Evolutionary conservation across 1,284 basidiomycete genomes (phyloP).

Genomic region (Ceratobasidium sp.): DNA sequence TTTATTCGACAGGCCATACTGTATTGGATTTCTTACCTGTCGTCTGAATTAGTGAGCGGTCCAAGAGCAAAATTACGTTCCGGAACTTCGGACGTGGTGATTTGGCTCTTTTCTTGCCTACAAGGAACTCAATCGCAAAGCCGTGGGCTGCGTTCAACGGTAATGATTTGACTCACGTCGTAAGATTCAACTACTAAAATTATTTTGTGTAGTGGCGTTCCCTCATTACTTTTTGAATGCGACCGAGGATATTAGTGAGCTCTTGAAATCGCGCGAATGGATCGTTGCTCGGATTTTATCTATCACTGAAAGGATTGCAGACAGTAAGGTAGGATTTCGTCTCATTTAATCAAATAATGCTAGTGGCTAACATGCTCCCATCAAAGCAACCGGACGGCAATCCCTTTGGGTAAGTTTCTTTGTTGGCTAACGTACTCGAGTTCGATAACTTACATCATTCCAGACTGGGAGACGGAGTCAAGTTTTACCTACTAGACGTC

Average conservation of each 20-base stretch:
- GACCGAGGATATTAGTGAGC: slow-evolving; percentile 83
- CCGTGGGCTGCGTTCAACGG: slow-evolving; percentile 98
- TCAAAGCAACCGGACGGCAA: slow-evolving; percentile 74
- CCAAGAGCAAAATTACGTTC: slow-evolving; percentile 94
- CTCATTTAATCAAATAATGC: not conserved
- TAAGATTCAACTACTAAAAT: not conserved
- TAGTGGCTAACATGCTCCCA: slow-evolving; percentile 30
- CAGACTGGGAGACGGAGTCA: slow-evolving; percentile 86
- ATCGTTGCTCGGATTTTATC: slow-evolving; percentile 92
- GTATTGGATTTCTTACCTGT: not conserved
- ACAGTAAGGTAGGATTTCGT: slow-evolving; percentile 68
- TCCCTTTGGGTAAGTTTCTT: slow-evolving; percentile 51
- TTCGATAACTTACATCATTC: slow-evolving; percentile 50
- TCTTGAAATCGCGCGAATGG: slow-evolving; percentile 89
- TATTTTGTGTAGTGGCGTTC: slow-evolving; percentile 76
- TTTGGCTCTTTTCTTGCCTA: slow-evolving; percentile 94
- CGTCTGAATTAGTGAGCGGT: slow-evolving; percentile 65
- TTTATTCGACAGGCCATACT: not conserved
- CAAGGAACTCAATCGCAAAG: slow-evolving; percentile 89
- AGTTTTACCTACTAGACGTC: slow-evolving; percentile 93
- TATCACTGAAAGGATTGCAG: slow-evolving; percentile 86
- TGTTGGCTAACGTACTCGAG: not conserved
- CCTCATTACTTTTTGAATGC: slow-evolving; percentile 97
- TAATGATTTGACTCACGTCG: slow-evolving; percentile 6
- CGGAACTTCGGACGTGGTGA: slow-evolving; percentile 93